phyloP scores from a whole-genome alignment of 1,284 basidiomycete species.

The Tremellales sp. region DNA sequence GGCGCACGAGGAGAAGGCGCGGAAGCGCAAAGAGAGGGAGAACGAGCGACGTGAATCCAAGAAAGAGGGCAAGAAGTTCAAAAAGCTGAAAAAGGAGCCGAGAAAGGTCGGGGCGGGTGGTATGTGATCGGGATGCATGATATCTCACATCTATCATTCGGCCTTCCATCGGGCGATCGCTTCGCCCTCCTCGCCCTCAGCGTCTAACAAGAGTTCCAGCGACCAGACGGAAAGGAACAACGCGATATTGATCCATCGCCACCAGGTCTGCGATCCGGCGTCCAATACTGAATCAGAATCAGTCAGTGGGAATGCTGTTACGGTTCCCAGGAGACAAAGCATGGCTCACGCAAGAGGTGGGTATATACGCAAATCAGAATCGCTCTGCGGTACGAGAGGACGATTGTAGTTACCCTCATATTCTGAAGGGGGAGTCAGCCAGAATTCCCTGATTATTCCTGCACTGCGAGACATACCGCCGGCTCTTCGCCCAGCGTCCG shows the following conservation, averaged over 20 bases:
- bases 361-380: conserved; percentile 50
- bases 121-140: neutral
- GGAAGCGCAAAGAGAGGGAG: conserved; percentile 36
- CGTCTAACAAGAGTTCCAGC: conserved; percentile 46
- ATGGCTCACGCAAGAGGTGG: conserved; percentile 44
- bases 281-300: conserved; percentile 38
- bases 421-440: too few relatives aligned
- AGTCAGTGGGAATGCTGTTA: neutral
- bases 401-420: conserved; percentile 46
- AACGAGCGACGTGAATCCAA: conserved; percentile 32
- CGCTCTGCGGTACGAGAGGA: conserved; percentile 46
- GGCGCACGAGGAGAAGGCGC: conserved; percentile 48
- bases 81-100: conserved; percentile 15
- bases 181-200: conserved; percentile 45
- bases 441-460: too few relatives aligned
- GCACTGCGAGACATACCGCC: conserved; percentile 27
- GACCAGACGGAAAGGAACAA: conserved; percentile 48
- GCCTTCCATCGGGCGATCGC: conserved; percentile 44
- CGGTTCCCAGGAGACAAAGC: too few relatives aligned
- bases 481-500: conserved; percentile 44
- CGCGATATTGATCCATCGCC: conserved; percentile 49
- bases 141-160: conserved; percentile 36
- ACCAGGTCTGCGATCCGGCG: conserved; percentile 49
- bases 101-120: conserved; percentile 7
- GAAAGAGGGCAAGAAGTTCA: conserved; percentile 17